Evolutionary conservation across 2,329 filamentous ascomycete species (phyloP), one percentile per base, ranked within the genome.

Genomic region (Fusarium tanahbumbuense): DNA sequence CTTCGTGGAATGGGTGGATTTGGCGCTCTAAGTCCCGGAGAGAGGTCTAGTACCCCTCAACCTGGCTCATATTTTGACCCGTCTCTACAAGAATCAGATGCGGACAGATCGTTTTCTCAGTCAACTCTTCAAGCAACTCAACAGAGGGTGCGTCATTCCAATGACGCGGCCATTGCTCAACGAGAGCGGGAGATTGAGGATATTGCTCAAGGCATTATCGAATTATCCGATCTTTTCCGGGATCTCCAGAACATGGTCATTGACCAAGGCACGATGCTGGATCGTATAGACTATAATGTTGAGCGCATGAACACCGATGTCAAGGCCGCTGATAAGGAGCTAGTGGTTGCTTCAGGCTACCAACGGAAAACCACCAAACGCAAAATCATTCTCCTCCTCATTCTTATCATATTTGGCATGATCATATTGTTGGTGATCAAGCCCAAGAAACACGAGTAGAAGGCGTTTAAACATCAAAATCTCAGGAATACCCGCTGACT

Each of bases 281-380:
- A 97, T 80, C 91, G 96, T 76, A 97, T 97, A 75, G 97, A 99
- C 81, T 99, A 98, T 83, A 99, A 99, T 75, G 94, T 99, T 56
- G 96, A 99, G 82, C 88, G 91, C 66, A 98, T 98, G 92, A 89
- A 90, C n/a, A 91, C 90, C 22, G 94, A 98, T 76, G 93, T 99
- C 62, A 97, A 97, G 78, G 92, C 87, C 22, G 96, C 96, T 5
- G 93, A 97, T 67, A 96, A 95, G 79, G 96, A 99, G 82, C 87
- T 99, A 57, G 93, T 90, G 67, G 90, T 97, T 60, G 92, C 96
- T 16, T 94, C 92, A 7, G 92, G 92, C 20, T 98, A 98, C 77
- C 96, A 99, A 83, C 90, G 89, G 78, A 91, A 90, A 77, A 92
- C 91, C 54, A 94, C 93, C 23, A 99, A 98, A 83, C 87, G 96